A percentile compares a stretch with the other conserved stretches of the same genome.
Conservation (phyloP, 2,329 filamentous ascomycete species). For the Aureobasidium sp. region DNA sequence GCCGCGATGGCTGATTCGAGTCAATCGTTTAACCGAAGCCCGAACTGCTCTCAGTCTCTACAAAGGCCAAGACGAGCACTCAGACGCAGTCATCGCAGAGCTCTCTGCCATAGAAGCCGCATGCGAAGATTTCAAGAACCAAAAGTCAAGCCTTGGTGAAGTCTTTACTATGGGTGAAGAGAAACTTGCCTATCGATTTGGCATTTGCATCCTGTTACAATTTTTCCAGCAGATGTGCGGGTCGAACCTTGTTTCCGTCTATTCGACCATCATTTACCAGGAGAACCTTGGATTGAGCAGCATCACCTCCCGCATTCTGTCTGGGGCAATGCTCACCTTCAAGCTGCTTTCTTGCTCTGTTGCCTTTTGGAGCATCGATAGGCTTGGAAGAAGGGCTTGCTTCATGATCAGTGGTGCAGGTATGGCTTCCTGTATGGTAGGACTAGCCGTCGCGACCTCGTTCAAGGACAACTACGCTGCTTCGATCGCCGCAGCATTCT, state of each 20-base stretch:
- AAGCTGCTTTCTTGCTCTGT: conserved; percentile 24
- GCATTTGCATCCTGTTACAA: conserved; percentile 31
- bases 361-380: conserved; percentile 26
- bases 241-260: conserved; percentile 35
- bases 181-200: conserved; percentile 30
- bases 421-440: conserved; percentile 31
- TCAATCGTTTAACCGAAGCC: conserved; percentile 18
- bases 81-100: conserved; percentile 6
- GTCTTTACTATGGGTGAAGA: conserved; percentile 31
- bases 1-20: conserved; percentile 31
- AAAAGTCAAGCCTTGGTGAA: conserved; percentile 18
- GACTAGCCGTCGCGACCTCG: conserved; percentile 34
- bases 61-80: conserved; percentile 13
- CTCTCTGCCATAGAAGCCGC: conserved; percentile 16
- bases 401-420: conserved; percentile 24
- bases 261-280: conserved; percentile 37
- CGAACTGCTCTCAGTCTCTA: conserved; percentile 16
- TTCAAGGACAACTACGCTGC: conserved; percentile 31
- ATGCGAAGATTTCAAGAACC: conserved; percentile 16
- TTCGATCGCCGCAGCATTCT: conserved; percentile 35
- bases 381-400: conserved; percentile 28
- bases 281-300: conserved; percentile 38
- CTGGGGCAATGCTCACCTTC: conserved; percentile 36
- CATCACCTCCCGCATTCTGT: conserved; percentile 36
- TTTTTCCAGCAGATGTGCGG: conserved; percentile 34